Evolutionary conservation across 169 alveolate genomes (phyloP).

Genomic region (Prorocentrum cordatum): DNA sequence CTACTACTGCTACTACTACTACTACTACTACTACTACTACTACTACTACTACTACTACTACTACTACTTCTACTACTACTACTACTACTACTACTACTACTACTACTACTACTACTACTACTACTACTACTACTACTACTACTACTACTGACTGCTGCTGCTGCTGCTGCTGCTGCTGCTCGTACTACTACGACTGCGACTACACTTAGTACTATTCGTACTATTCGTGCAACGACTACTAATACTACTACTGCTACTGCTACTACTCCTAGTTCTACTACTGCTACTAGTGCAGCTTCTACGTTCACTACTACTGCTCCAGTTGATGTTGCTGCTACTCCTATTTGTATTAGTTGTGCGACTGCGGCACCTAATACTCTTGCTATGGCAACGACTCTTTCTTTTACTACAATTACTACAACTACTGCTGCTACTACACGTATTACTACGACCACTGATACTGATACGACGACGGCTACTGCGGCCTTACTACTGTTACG

Average conservation of each 20-base stretch:
- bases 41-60: conserved; percentile 3
- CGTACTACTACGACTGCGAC: not conserved
- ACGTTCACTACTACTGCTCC: no score
- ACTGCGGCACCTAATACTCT: no score
- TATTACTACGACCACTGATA: no score
- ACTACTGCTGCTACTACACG: no score
- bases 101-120: not conserved
- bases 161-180: not conserved
- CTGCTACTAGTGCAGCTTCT: no score
- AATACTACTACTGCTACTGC: not conserved
- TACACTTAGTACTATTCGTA: not conserved
- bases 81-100: conserved; percentile 6
- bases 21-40: conserved; percentile 5
- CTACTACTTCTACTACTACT: not conserved
- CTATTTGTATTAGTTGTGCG: no score
- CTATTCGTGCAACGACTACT: not conserved
- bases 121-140: not conserved
- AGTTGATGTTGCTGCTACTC: no score
- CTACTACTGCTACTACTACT: not conserved
- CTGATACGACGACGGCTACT: no score
- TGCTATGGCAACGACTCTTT: no score
- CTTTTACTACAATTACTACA: no score
- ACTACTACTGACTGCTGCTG: not conserved
- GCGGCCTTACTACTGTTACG: no score
- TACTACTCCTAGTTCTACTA: no score